A percentile compares a stretch with the other conserved stretches of the same genome.
Evolutionary conservation across 1,284 basidiomycete species (phyloP).

Genomic region (Cutaneotrichosporon arboriforme): DNA sequence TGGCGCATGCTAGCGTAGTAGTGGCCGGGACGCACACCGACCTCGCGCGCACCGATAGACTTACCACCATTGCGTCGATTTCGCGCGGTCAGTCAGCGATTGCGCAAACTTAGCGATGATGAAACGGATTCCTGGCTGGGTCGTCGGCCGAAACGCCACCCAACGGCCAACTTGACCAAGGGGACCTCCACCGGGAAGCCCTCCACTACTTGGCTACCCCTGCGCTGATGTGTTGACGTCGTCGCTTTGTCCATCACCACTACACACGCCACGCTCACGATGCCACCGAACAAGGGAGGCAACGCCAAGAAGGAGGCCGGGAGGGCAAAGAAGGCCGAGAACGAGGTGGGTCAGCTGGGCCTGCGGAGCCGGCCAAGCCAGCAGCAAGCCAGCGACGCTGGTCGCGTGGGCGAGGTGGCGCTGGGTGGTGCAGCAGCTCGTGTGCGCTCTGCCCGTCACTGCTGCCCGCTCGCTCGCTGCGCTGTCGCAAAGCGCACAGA

Average conservation of each 20-base stretch:
- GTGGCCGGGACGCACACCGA: neutral
- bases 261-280: constrained; percentile 35
- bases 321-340: constrained; percentile 86
- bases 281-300: constrained; percentile 72
- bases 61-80: constrained; percentile 11
- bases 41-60: no score
- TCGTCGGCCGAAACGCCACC: constrained; percentile 8
- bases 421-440: neutral
- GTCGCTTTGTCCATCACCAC: neutral
- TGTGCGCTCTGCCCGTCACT: neutral
- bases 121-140: no score
- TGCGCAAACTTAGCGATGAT: no score
- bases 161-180: no score
- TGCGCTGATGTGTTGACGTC: neutral
- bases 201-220: no score
- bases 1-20: no score
- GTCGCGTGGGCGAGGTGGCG: no score
- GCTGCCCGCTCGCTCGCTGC: neutral
- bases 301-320: constrained; percentile 87
- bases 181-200: no score
- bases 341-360: constrained; percentile 67
- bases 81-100: no score
- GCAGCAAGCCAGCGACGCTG: no score
- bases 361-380: no score
- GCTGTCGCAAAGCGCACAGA: no score